A percentile compares a stretch with the other conserved stretches of the same genome.
These are phyloP conservation scores for Scytalidium sp. DNA, from an alignment of 2,329 filamentous ascomycete genomes.

Conservation along the genomic window DNA sequence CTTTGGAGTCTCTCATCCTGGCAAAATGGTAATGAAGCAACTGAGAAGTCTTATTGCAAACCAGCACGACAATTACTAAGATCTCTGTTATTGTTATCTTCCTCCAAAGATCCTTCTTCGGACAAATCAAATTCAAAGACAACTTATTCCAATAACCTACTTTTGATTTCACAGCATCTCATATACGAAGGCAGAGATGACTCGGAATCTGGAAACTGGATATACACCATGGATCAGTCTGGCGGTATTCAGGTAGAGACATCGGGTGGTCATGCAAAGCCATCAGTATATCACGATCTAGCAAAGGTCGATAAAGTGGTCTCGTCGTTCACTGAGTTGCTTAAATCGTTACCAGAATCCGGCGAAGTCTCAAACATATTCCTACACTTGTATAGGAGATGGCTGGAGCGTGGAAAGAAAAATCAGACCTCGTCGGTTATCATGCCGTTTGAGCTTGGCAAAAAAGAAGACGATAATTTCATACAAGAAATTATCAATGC, in stretches of 20 bases:
- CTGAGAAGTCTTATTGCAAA: conserved; percentile 37
- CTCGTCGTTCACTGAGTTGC: conserved; percentile 45
- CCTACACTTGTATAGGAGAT: conserved; percentile 53
- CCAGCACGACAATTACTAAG: conserved; percentile 50
- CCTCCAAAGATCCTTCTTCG: conserved; percentile 18
- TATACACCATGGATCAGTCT: conserved; percentile 42
- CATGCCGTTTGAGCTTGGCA: conserved; percentile 25
- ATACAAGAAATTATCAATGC: conserved; percentile 52
- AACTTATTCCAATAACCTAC: conserved; percentile 42
- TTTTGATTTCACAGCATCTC: conserved; percentile 49
- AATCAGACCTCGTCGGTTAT: conserved; percentile 7
- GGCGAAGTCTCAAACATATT: conserved; percentile 58
- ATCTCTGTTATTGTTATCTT: conserved; percentile 55
- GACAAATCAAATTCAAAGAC: conserved; percentile 1
- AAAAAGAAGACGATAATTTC: conserved; percentile 36
- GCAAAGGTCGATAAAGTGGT: conserved; percentile 35
- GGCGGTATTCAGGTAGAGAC: conserved; percentile 48
- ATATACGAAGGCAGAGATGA: conserved; percentile 48
- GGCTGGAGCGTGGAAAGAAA: conserved; percentile 40
- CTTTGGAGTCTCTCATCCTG: conserved; percentile 63
- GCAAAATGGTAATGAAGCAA: conserved; percentile 30
- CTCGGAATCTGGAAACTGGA: conserved; percentile 42
- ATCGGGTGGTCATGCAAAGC: conserved; percentile 4
- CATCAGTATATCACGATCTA: conserved; percentile 10
- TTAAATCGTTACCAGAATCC: conserved; percentile 37